These are phyloP conservation scores for Microdochium trichocladiopsis DNA, from an alignment of 2,329 filamentous ascomycete species.

Conservation along the genomic window DNA sequence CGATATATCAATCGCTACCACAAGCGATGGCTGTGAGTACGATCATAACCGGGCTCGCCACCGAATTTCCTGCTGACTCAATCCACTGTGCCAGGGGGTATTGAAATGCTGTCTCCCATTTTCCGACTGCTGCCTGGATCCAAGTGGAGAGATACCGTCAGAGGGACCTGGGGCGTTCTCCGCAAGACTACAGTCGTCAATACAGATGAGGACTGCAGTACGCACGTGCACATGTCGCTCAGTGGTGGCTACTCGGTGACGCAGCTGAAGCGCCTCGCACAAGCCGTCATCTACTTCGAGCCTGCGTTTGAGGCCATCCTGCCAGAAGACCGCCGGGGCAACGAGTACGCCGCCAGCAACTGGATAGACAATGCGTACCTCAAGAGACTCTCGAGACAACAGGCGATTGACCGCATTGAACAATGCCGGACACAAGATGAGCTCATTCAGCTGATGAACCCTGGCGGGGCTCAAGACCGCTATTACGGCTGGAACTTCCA, in stretches of 20 bases:
- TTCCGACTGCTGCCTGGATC: background rate
- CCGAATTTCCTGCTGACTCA: background rate
- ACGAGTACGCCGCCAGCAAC: background rate
- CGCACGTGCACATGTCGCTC: background rate
- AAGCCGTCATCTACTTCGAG: background rate
- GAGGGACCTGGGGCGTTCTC: background rate
- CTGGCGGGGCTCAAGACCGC: background rate
- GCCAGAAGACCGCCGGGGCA: background rate
- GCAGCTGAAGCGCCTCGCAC: background rate
- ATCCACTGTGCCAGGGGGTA: background rate
- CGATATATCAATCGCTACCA: no score
- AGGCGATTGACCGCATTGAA: background rate
- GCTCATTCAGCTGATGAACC: background rate
- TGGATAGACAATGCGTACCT: background rate
- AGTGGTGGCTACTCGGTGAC: background rate
- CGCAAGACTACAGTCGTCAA: background rate
- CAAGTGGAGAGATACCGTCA: background rate
- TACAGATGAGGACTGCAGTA: background rate
- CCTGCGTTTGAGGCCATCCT: background rate
- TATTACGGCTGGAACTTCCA: slow-evolving; percentile 4
- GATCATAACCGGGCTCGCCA: no score
- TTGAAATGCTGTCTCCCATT: background rate
- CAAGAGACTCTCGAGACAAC: background rate
- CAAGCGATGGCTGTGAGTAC: no score
- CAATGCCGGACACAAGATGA: background rate